Conservation (phyloP, 2,329 filamentous ascomycete genomes). For the Ceratocystis ficicola region DNA sequence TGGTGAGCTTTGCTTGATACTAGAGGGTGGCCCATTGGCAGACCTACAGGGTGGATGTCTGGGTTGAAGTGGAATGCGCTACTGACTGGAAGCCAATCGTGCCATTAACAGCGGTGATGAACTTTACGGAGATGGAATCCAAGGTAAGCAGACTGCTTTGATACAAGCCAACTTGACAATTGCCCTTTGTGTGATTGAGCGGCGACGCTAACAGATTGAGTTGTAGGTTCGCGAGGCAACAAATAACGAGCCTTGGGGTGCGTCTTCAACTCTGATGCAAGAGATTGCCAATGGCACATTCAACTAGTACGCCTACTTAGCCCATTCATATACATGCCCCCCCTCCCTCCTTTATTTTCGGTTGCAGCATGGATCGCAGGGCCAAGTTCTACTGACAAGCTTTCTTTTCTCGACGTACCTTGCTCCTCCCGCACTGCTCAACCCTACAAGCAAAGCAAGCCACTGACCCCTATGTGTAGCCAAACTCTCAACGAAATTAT, state of each 20-base stretch:
- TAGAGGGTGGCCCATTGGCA: not conserved
- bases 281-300: slow-evolving; percentile 97
- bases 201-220: slow-evolving; percentile 5
- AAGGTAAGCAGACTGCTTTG: slow-evolving; percentile 36
- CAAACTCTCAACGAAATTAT: slow-evolving; percentile 98
- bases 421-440: not conserved
- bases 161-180: not conserved
- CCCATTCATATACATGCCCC: too few species aligned
- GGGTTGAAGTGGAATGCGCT: slow-evolving; percentile 2
- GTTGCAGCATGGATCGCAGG: not conserved
- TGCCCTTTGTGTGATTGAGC: not conserved
- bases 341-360: not conserved
- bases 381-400: not conserved
- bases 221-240: slow-evolving; percentile 84
- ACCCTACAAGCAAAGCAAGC: not conserved
- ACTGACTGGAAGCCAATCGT: slow-evolving; percentile 26
- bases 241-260: slow-evolving; percentile 97
- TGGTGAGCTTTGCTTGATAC: slow-evolving; percentile 46
- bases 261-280: slow-evolving; percentile 76
- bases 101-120: slow-evolving; percentile 69
- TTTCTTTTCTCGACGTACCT: not conserved
- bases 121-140: slow-evolving; percentile 87
- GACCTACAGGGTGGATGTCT: too few species aligned
- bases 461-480: slow-evolving; percentile 35
- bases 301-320: slow-evolving; percentile 62